A percentile compares a stretch with the other conserved stretches of the same genome.
Evolutionary conservation across 305 asterid genomes (phyloP).

Genomic region (Fraxinus xanthoxyloides): DNA sequence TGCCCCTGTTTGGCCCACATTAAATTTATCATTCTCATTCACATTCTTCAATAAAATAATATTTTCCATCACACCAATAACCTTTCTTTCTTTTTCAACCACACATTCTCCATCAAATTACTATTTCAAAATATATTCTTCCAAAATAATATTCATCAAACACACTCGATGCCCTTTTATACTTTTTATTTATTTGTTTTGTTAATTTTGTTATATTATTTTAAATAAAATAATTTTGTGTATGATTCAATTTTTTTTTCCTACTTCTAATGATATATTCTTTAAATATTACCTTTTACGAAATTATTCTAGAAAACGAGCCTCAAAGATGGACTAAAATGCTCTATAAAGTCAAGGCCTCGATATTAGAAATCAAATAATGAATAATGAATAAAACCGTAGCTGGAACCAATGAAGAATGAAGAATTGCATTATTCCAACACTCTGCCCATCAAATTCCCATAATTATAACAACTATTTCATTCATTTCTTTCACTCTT

Average conservation of each 20-base stretch:
- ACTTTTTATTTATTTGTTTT: background rate
- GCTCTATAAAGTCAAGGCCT: background rate
- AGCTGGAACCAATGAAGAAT: background rate
- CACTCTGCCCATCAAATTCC: background rate
- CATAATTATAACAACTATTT: background rate
- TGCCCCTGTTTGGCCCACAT: no score
- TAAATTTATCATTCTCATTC: no score
- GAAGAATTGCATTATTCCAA: background rate
- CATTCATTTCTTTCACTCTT: background rate
- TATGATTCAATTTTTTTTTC: no score
- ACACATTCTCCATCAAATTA: no score
- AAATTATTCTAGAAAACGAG: background rate
- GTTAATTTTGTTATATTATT: no score
- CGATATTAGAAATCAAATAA: background rate
- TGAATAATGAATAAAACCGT: background rate
- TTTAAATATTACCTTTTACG: background rate
- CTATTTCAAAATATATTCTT: no score
- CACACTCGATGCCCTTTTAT: no score
- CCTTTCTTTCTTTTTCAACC: no score
- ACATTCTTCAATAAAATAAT: no score
- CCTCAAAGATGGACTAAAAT: background rate
- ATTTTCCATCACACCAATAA: no score
- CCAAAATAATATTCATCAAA: no score
- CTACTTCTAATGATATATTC: no score
- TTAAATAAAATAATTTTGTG: background rate